Evolutionary conservation across 495 filamentous ascomycete genomes (phyloP), one percentile per base, ranked within the genome.

Genomic region (Clohesyomyces aquaticus): DNA sequence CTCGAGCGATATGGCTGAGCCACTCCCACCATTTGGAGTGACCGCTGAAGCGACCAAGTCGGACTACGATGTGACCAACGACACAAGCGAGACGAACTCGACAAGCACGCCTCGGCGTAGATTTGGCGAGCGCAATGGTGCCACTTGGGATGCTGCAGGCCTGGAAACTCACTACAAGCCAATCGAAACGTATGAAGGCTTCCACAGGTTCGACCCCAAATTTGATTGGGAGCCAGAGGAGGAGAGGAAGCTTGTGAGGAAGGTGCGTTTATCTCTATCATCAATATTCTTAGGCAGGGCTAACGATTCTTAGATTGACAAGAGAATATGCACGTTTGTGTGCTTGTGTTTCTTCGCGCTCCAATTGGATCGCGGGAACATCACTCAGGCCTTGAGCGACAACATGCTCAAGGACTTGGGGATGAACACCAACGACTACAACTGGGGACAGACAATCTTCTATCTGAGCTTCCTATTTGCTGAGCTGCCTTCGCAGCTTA

Each of bases 341-440:
- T 91, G 89, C 65, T 71, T 91, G 25, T 93, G 90, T 74, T 93
- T 94, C 74, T 92, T 93, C 55, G 88, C 88, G 0, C 81, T 95
- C 26, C 89, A 95, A 64, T 77, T 93, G 1, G 91, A 96, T 69
- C 80, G 91, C 45, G 86, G 87, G 21, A 95, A 93, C 73, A 81
- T 91, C 38, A 73, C 80, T 25, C 85, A 91, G 67, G 88, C 88
- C 8, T 75, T 88, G 3, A 86, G 87, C 0, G 89, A 91, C 72
- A 87, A 87, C 71, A 81, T 91, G 76, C 77, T 91, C 12, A 73
- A 67, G n/a, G 82, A 86, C 54, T 69, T 86, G 16, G 75, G 81
- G 3, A 75, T 91, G 65, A 84, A 77, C 55, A 91, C 86, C 16
- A 87, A 91, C 63, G 87, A 88, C 77, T 93, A 91, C 74, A 92